Conservation (phyloP, 345 rosid species). For the Raphanus sativus region DNA sequence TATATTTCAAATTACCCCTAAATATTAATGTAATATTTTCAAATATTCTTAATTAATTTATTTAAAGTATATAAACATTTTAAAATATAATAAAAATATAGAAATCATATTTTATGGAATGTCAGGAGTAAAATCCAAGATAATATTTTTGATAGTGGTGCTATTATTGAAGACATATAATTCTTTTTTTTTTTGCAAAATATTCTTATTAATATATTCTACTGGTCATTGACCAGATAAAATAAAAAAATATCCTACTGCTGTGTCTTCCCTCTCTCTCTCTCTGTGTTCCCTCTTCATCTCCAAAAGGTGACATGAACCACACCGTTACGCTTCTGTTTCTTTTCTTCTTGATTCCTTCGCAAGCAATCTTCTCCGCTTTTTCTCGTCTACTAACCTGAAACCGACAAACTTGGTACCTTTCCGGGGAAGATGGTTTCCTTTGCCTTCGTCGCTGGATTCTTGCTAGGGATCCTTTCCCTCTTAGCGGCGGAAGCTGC, state of each 20-base stretch:
- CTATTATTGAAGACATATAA: too few relatives aligned
- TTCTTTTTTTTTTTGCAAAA: too few relatives aligned
- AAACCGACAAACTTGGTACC: background rate
- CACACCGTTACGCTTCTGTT: conserved; percentile 25
- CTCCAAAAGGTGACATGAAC: conserved; percentile 1
- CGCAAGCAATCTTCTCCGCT: conserved; percentile 8
- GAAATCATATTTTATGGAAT: too few relatives aligned
- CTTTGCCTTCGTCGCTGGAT: conserved; percentile 43
- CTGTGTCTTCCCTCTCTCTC: background rate
- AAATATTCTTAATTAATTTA: too few relatives aligned
- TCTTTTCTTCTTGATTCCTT: conserved; percentile 30
- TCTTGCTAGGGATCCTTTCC: conserved; percentile 46
- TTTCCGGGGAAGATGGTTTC: conserved; percentile 31
- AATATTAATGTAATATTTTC: too few relatives aligned
- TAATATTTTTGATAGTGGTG: too few relatives aligned
- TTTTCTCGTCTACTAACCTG: background rate
- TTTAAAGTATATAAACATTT: too few relatives aligned
- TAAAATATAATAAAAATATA: too few relatives aligned
- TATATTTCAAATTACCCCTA: too few relatives aligned
- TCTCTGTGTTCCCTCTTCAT: background rate
- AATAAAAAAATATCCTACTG: background rate
- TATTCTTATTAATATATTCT: too few relatives aligned
- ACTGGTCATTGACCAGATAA: background rate
- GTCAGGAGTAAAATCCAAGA: too few relatives aligned
- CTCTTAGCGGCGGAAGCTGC: conserved; percentile 38